These are phyloP conservation scores for Cystobasidium onofrii DNA, from an alignment of 768 basidiomycete genomes.

Conservation along the genomic window DNA sequence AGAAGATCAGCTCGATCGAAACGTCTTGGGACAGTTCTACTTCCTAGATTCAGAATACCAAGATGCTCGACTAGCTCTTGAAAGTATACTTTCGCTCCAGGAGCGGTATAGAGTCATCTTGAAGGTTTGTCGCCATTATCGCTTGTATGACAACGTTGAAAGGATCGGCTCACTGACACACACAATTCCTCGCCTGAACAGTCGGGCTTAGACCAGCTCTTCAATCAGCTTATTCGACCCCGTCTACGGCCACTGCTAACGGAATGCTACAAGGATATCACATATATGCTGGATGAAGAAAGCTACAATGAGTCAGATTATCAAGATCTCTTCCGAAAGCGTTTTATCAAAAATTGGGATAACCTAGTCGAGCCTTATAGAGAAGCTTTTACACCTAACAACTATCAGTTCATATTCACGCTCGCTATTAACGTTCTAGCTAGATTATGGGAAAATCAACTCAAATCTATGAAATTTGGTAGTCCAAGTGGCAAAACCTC, in stretches of 20 bases:
- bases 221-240: constrained; percentile 87
- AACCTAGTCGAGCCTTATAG: constrained; percentile 75
- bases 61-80: constrained; percentile 22
- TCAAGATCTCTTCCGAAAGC: constrained; percentile 74
- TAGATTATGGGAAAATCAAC: constrained; percentile 89
- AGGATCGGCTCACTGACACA: background rate
- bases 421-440: constrained; percentile 77
- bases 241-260: constrained; percentile 70
- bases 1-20: constrained; percentile 55
- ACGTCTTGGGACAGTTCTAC: constrained; percentile 51
- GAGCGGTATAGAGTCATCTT: constrained; percentile 62
- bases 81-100: constrained; percentile 25
- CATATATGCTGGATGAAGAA: constrained; percentile 83
- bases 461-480: constrained; percentile 63
- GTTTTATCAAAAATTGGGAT: constrained; percentile 86
- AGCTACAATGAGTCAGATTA: constrained; percentile 72
- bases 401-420: constrained; percentile 77
- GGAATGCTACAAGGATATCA: constrained; percentile 83
- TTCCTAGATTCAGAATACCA: constrained; percentile 55
- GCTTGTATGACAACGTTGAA: background rate
- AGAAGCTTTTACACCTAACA: constrained; percentile 76
- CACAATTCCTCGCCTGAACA: constrained; percentile 44
- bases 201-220: constrained; percentile 83
- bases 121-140: constrained; percentile 51
- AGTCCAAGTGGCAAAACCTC: constrained; percentile 57